A percentile compares a stretch with the other conserved stretches of the same genome.
Conservation (phyloP, 148 eudicot genomes). For the Euryodendron excelsum region DNA sequence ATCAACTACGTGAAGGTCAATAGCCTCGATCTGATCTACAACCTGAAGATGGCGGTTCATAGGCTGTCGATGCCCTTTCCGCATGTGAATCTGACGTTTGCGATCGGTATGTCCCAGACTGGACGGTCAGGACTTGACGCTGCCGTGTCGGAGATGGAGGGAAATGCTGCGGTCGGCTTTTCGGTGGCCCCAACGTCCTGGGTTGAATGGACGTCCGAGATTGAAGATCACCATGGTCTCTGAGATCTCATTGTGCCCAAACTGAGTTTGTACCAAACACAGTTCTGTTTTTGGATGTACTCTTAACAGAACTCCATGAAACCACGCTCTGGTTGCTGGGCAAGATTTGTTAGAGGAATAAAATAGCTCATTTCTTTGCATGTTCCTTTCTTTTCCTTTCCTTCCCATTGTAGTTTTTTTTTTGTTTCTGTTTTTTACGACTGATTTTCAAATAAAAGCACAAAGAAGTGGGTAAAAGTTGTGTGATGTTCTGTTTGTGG, state of each 20-base stretch:
- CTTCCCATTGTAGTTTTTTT: too few species aligned
- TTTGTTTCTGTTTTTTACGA: too few species aligned
- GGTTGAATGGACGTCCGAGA: slow-evolving; percentile 32
- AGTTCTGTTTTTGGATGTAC: neutral
- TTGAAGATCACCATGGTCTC: slow-evolving; percentile 48
- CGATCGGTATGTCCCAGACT: neutral
- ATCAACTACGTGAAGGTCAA: slow-evolving; percentile 67
- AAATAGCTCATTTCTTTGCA: too few species aligned
- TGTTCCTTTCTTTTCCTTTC: too few species aligned
- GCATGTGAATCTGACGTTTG: slow-evolving; percentile 35
- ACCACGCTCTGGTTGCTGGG: too few species aligned
- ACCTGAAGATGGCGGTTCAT: slow-evolving; percentile 64
- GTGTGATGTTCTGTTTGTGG: too few species aligned
- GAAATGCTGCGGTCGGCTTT: slow-evolving; percentile 4
- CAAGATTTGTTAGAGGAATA: too few species aligned
- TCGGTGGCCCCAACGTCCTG: slow-evolving; percentile 17
- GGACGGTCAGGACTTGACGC: slow-evolving; percentile 20
- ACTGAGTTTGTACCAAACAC: neutral
- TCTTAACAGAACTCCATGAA: neutral
- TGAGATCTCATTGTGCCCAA: slow-evolving; percentile 11
- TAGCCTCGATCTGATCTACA: slow-evolving; percentile 61
- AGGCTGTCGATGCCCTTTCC: slow-evolving; percentile 68
- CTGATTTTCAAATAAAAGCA: too few species aligned
- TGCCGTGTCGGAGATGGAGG: slow-evolving; percentile 9
- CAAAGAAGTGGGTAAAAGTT: too few species aligned